Evolutionary conservation across 148 eudicot genomes (phyloP).

Genomic region (Dianthus caryophyllus): DNA sequence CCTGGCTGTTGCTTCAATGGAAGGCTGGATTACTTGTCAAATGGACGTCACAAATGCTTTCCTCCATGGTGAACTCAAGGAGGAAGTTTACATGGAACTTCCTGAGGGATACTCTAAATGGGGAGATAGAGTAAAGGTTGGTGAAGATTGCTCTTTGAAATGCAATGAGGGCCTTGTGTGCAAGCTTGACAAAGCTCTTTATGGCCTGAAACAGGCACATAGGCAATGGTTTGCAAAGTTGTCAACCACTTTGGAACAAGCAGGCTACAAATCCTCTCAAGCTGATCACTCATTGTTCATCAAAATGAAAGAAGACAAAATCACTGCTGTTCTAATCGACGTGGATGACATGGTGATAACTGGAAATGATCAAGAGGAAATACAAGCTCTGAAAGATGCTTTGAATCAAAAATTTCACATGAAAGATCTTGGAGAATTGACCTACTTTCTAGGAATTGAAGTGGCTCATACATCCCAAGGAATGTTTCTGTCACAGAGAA

Average conservation of each 20-base stretch:
- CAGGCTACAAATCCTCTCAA: background rate
- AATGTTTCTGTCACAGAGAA: background rate
- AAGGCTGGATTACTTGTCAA: background rate
- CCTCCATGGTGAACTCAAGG: too few relatives aligned
- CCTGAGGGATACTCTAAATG: background rate
- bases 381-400: too few relatives aligned
- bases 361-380: too few relatives aligned
- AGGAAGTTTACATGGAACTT: too few relatives aligned
- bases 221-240: background rate
- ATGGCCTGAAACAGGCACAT: background rate
- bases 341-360: constrained; percentile 1
- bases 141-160: background rate
- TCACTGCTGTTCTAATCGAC: background rate
- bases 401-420: too few relatives aligned
- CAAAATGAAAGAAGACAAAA: too few relatives aligned
- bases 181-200: background rate
- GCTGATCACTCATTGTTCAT: background rate
- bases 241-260: background rate
- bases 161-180: background rate
- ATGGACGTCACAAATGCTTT: background rate
- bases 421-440: background rate
- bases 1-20: background rate
- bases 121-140: background rate
- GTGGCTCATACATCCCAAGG: background rate
- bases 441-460: constrained; percentile 9